Evolutionary conservation across 2,329 filamentous ascomycete species (phyloP), one percentile per base, ranked within the genome.

Genomic region (Sporothrix phasma): DNA sequence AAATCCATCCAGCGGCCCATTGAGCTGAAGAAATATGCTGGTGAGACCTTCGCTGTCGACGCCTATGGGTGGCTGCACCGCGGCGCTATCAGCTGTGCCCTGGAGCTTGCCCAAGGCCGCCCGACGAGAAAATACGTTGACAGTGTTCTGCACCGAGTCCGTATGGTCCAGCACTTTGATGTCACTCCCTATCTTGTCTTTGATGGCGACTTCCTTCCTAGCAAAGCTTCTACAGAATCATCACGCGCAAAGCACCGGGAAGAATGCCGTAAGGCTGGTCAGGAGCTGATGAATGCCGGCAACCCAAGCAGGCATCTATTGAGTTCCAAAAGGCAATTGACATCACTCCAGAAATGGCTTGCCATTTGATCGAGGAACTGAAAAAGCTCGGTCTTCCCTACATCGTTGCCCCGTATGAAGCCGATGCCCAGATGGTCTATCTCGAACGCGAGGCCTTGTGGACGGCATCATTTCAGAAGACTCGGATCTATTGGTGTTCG

Each of bases 41-140:
- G 93, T 61, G 87, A 96, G 76, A 96, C 89, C 1, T 83, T 99
- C 54, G 95, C 89, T n/a, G 87, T 99, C 41, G 94, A 99, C 75
- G 93, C 89, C 64, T 99, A 99, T 81, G 94, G 93, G 74, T 99
- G 95, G 94, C 86, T 99, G 63, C 94, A 99, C 76, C 88, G 94
- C 69, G 95, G 92, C 62, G 92, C 92, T 54, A 87, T 95, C 68
- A 84, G 90, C 59, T 97, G 93, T 78, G 91, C 93, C 67, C 85
- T 94, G 71, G 94, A 97, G 71, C 83, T 99, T 67, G 94, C 92
- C 41, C 83, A 93, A 71, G 91, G 85, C 71, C 94, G 90, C 74
- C 92, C 91, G 15, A 97, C 92, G 0, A 87, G 84, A 62, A 95
- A 90, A 77, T 94, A 92, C 79, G 85, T 99, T 72, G 89, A 95